Evolutionary conservation across 176 grass and related monocot genomes (phyloP).

Genomic region (Echinochloa phyllopogon): DNA sequence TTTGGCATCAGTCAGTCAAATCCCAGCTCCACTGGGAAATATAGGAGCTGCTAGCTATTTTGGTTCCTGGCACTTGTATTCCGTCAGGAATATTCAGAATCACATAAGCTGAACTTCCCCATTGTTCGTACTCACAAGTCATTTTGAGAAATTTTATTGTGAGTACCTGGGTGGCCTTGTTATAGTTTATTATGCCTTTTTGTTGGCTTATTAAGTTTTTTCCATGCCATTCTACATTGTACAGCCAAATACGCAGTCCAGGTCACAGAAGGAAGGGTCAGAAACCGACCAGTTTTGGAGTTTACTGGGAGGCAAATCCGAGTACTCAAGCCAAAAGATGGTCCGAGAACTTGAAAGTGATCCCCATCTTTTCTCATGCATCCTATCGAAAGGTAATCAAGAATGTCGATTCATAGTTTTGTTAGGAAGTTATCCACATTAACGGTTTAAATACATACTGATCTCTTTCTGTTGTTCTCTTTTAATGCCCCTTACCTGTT

Average conservation of each 20-base stretch:
- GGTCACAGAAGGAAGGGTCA: slow-evolving; percentile 82
- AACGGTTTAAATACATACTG: slow-evolving; percentile 27
- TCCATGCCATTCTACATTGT: slow-evolving; percentile 36
- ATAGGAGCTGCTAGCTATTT: neutral
- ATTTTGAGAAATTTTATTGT: slow-evolving; percentile 25
- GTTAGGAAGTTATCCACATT: slow-evolving; percentile 9
- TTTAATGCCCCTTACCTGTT: slow-evolving; percentile 15
- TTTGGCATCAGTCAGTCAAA: neutral
- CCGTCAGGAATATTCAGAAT: neutral
- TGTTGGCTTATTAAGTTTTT: slow-evolving; percentile 14
- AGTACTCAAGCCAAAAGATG: slow-evolving; percentile 85
- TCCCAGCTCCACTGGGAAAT: neutral
- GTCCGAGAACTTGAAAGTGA: slow-evolving; percentile 81
- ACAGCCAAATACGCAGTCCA: slow-evolving; percentile 74
- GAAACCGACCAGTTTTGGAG: slow-evolving; percentile 93
- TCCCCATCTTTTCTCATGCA: slow-evolving; percentile 81
- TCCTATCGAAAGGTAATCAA: slow-evolving; percentile 70
- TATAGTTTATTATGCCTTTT: slow-evolving; percentile 24
- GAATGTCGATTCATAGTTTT: slow-evolving; percentile 3
- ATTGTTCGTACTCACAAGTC: neutral
- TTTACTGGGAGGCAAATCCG: slow-evolving; percentile 80
- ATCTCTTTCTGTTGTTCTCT: slow-evolving; percentile 41
- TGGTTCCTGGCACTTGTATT: neutral
- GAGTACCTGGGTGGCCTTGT: neutral
- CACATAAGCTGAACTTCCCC: neutral